Evolutionary conservation across 495 filamentous ascomycete species (phyloP).

Genomic region (Cudoniella acicularis): DNA sequence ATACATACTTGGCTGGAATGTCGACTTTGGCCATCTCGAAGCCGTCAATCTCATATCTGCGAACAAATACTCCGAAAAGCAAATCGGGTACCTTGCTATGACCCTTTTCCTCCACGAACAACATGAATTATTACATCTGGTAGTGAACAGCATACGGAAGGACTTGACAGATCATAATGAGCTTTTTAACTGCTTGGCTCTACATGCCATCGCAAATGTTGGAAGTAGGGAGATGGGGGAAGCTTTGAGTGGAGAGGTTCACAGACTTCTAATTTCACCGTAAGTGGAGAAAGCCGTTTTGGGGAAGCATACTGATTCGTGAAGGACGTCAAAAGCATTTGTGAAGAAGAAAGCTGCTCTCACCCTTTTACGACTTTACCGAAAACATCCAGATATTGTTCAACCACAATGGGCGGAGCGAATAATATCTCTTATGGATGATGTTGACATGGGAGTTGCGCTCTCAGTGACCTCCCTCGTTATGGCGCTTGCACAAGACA

Average conservation of each 20-base stretch:
- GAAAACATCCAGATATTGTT: slow-evolving; percentile 89
- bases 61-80: slow-evolving; percentile 97
- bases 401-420: slow-evolving; percentile 96
- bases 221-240: slow-evolving; percentile 97
- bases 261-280: slow-evolving; percentile 93
- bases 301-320: not conserved
- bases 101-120: slow-evolving; percentile 96
- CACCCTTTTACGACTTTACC: slow-evolving; percentile 91
- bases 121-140: slow-evolving; percentile 92
- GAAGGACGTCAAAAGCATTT: slow-evolving; percentile 90
- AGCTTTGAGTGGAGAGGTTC: slow-evolving; percentile 87
- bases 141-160: slow-evolving; percentile 98
- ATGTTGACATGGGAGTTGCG: slow-evolving; percentile 89
- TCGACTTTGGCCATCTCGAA: slow-evolving; percentile 98
- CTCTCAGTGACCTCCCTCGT: slow-evolving; percentile 94
- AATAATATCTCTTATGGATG: slow-evolving; percentile 98
- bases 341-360: slow-evolving; percentile 99
- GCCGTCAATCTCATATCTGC: slow-evolving; percentile 97
- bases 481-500: slow-evolving; percentile 92
- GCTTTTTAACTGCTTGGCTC: slow-evolving; percentile 93
- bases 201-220: slow-evolving; percentile 98
- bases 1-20: slow-evolving; percentile 98
- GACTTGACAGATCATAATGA: slow-evolving; percentile 94
- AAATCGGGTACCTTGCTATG: slow-evolving; percentile 97
- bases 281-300: slow-evolving; percentile 42